Evolutionary conservation across 495 filamentous ascomycete species (phyloP).

Genomic region (Haplographium delicatum): DNA sequence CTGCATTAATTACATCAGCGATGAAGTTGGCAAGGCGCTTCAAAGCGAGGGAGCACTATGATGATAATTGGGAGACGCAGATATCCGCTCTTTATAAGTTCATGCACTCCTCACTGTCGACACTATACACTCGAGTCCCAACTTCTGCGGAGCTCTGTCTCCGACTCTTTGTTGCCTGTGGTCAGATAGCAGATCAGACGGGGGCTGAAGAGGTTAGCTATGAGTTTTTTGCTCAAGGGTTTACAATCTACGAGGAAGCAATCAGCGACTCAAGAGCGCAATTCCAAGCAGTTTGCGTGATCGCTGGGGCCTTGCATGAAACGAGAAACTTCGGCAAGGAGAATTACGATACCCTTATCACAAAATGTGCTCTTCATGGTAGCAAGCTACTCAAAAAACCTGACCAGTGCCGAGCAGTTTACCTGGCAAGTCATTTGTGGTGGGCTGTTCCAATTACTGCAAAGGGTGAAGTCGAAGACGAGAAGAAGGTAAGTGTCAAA

Average conservation of each 20-base stretch:
- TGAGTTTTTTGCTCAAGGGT: constrained; percentile 97
- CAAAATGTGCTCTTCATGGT: constrained; percentile 92
- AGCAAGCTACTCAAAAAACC: constrained; percentile 98
- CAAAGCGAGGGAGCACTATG: constrained; percentile 89
- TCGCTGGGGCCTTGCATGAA: constrained; percentile 81
- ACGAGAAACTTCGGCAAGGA: constrained; percentile 86
- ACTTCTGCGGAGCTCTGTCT: constrained; percentile 75
- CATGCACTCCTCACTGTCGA: constrained; percentile 78
- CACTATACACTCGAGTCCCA: constrained; percentile 83
- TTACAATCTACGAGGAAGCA: constrained; percentile 95
- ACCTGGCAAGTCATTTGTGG: constrained; percentile 93
- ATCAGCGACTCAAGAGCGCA: constrained; percentile 93
- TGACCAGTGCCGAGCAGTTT: constrained; percentile 94
- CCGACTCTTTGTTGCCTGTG: constrained; percentile 83
- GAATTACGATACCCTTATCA: constrained; percentile 98
- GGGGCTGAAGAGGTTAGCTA: constrained; percentile 94
- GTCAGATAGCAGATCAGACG: constrained; percentile 87
- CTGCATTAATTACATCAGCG: constrained; percentile 83
- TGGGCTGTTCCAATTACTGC: constrained; percentile 89
- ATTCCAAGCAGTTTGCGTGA: constrained; percentile 95
- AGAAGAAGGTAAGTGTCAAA: constrained; percentile 63
- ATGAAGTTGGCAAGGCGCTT: constrained; percentile 85
- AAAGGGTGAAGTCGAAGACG: constrained; percentile 69
- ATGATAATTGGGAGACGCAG: constrained; percentile 90
- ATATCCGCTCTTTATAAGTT: constrained; percentile 90